Base-by-base conservation (phyloP, 345 rosid genomes). In the Abelmoschus esculentus region DNA sequence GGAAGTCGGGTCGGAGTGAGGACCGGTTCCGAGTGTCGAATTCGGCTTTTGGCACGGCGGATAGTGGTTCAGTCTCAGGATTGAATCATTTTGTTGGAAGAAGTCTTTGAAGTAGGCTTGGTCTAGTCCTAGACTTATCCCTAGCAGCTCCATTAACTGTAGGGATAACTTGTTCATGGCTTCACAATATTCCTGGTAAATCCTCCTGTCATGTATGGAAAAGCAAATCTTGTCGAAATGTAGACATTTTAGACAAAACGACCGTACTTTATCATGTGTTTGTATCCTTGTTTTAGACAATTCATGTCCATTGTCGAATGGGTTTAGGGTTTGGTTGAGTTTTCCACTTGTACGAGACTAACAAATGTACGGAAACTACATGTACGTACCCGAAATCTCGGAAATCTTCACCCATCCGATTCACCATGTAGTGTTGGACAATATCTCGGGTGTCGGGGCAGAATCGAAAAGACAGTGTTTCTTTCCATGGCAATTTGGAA, bases 401-500 rank as follows among this genome's bases (percentile, higher is more conserved):
- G 66, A 85, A 93, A 53, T 67, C 85, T 47, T 76, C 82, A 6
- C 98, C 98, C 89, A 90, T 76, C 70, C n/a, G 64, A 22, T 77
- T 47, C 22, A 40, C 61, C 64, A 89, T 75, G 74, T 87, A 93
- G 28, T 89, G 81, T 70, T 82, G 47, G 15, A 93, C 75, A 13
- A 61, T 76, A 5, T 75, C 29, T 17, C 60, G 28, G 8, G 67
- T 55, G 46, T 80, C 86, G 0, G 77, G 86, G 0, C 79, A 81
- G 66, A 78, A 86, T 47, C 76, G 64, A 80, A 93, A 87, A 42
- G 98, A 86, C 9, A 93, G 81, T 0, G 98, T 93, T 76, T 93
- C 98, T 62, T 93, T 93, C 98, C 98, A 93, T 0, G 98, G 98
- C 69, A 93, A 92, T 73, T 86, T 91, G 12, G 87, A 81, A 18